Base-by-base conservation (phyloP, 805 yeast genomes). In the Helenozyma baotianmanensis region DNA sequence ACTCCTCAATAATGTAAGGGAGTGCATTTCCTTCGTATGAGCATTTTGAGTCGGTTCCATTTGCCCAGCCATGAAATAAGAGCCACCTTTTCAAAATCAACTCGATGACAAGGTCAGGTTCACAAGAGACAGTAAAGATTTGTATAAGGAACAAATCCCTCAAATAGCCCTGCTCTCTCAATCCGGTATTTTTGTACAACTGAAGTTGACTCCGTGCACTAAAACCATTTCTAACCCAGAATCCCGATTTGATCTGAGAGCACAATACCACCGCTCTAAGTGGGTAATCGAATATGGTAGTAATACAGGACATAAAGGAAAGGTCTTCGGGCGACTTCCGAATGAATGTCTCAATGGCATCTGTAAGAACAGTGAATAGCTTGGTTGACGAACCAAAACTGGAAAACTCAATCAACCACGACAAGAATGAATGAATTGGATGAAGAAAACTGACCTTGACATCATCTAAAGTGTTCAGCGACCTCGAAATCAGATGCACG, bases 161-260 rank as follows among this genome's bases (percentile, higher is more conserved):
- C 46, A 78, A 67, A 51, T 72, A 89, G 0, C 96, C 95, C 39
- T 77, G 76, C 42, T 89, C 97, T 34, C 97, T 67, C 30, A 89
- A 68, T 4, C 87, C 83, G 9, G 88, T 73, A 38, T 76, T 80
- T 24, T 82, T 73, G 54, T 90, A 90, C 36, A 88, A 78, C 45
- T 79, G 82, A 42, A 83, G 69, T 51, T 90, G 97, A 16, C 80
- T 78, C 25, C 82, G 70, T 4, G 87, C 78, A 25, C 89, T 81
- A 38, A 76, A 72, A 0, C 98, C 98, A 57, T 90, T 90, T 49
- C 97, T 73, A 0, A 90, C 96, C 97, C 97, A 90, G 36, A 82
- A 73, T 0, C 96, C 96, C 0, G 83, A 78, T 39, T 85, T 81
- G 7, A 90, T 83, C 49, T 92, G 97, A 0, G 96, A 77, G 43